A percentile compares a stretch with the other conserved stretches of the same genome.
Evolutionary conservation across 768 basidiomycete genomes (phyloP).

Genomic region (Kwoniella botswanensis): DNA sequence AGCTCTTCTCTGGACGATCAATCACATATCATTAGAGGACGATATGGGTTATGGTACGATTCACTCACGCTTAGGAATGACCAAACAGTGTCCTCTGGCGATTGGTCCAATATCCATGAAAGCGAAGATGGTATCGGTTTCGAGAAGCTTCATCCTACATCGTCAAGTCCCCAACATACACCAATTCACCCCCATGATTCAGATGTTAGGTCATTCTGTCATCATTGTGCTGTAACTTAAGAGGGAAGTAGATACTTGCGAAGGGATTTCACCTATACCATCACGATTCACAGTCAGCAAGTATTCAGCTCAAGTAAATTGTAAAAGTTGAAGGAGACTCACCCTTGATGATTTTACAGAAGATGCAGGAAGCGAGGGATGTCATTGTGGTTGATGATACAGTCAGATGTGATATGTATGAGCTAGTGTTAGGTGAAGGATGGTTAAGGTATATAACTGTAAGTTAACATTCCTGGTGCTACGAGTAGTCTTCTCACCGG

Average conservation of each 20-base stretch:
- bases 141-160: slow-evolving; percentile 59
- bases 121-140: slow-evolving; percentile 61
- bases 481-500: slow-evolving; percentile 1
- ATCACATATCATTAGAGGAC: too few relatives aligned
- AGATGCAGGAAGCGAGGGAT: slow-evolving; percentile 62
- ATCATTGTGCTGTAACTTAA: background rate
- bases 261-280: slow-evolving; percentile 77
- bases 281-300: background rate
- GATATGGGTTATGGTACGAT: background rate
- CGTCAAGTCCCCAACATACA: background rate
- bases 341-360: slow-evolving; percentile 96
- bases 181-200: background rate
- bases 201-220: background rate
- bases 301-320: background rate
- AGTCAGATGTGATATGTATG: background rate
- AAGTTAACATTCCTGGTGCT: background rate
- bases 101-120: slow-evolving; percentile 94
- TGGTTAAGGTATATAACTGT: background rate
- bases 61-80: slow-evolving; percentile 86
- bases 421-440: background rate
- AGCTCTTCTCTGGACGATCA: background rate
- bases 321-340: slow-evolving; percentile 12
- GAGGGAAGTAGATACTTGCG: slow-evolving; percentile 32
- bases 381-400: slow-evolving; percentile 20
- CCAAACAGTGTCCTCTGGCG: slow-evolving; percentile 80